Base-by-base conservation (phyloP, 2,329 filamentous ascomycete species). In the Nothophoma quercina region DNA sequence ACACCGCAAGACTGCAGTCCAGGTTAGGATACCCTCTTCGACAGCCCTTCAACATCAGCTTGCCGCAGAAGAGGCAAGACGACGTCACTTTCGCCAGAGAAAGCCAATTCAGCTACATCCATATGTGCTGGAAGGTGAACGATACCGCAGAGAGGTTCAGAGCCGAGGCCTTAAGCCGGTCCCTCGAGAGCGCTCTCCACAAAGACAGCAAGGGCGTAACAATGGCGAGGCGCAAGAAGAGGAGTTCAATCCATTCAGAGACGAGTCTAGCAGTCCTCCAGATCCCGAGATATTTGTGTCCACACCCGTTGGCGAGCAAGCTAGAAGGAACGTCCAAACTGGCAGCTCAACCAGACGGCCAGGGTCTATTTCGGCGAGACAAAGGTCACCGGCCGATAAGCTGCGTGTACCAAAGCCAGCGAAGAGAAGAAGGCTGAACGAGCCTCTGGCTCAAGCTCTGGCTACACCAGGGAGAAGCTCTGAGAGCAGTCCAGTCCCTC, bases 91-190 rank as follows among this genome's bases (percentile, higher is more conserved):
- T 18, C 71, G 79, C n/a, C 64, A 75, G 36, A 68, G 79, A 8
- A 79, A 78, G 38, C 75, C 78, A 12, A 79, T 79, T 38, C 79
- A 81, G 56, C 59, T 81, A 22, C 77, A 81, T 65, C 79, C 79
- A 2, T 81, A 80, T 54, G 60, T 75, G 18, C 58, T 79, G 18
- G 79, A 81, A 40, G 71, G 71, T 16, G 75, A 78, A 41, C 64
- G 71, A 28, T 80, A 81, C 56, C 70, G 75, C 19, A 71, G 71
- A 51, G 73, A 76, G 40, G 74, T 76, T 23, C 72, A 73, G 56
- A 74, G 75, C 34, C 67, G 76, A 47, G 79, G 79, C 2, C 58
- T 80, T 10, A 74, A 69, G 43, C 79, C 79, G 3, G 70, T 81
- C 12, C 67, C 68, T 7, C 55, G 77, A 30, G 63, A 51, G 16